phyloP scores from a whole-genome alignment of 177 flowering plant species.

The Tripterygium wilfordii region DNA sequence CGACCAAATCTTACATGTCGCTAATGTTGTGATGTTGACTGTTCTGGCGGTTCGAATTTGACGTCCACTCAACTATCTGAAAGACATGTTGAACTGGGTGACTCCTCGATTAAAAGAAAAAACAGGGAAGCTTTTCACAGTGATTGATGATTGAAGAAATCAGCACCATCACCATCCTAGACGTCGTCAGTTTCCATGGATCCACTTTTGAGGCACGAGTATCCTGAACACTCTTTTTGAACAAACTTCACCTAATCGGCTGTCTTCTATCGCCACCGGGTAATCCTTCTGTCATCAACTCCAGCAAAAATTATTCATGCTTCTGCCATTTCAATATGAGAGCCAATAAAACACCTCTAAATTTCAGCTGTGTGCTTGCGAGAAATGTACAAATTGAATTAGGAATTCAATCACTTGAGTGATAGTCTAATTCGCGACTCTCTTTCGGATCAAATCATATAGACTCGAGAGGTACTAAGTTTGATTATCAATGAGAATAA shows the following conservation, averaged over 20 bases:
- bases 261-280: conserved; percentile 73
- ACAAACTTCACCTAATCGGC: conserved; percentile 86
- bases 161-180: conserved; percentile 92
- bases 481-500: too few relatives aligned
- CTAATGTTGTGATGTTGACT: too few relatives aligned
- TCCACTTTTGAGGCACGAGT: conserved; percentile 83
- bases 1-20: too few relatives aligned
- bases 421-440: too few relatives aligned
- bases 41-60: too few relatives aligned
- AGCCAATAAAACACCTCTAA: neutral
- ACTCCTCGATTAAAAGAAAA: too few relatives aligned
- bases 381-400: neutral
- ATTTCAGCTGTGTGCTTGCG: too few relatives aligned
- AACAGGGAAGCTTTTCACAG: conserved; percentile 2
- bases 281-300: conserved; percentile 59
- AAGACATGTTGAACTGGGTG: too few relatives aligned
- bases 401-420: too few relatives aligned
- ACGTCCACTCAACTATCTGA: too few relatives aligned
- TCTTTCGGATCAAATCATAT: too few relatives aligned
- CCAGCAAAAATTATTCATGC: conserved; percentile 86
- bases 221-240: conserved; percentile 93
- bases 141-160: conserved; percentile 12
- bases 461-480: too few relatives aligned
- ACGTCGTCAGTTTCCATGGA: conserved; percentile 76
- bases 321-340: conserved; percentile 38